Conservation (phyloP, 2,329 filamentous ascomycete genomes). For the Fusarium compactum region DNA sequence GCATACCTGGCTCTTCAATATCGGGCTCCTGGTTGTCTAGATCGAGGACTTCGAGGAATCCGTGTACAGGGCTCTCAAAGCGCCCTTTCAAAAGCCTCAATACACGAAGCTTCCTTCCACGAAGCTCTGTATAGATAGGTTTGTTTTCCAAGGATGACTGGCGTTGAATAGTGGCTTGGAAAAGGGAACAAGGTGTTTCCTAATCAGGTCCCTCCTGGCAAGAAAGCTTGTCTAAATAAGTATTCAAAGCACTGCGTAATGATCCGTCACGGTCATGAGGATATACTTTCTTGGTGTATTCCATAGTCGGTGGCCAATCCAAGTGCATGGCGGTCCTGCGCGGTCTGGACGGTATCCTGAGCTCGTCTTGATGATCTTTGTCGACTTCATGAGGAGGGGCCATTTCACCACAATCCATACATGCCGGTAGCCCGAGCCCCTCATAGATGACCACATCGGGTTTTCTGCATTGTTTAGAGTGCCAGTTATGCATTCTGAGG, state of each 20-base stretch:
- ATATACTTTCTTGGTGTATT: neutral
- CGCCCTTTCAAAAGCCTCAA: neutral
- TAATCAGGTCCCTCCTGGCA: rapidly evolving
- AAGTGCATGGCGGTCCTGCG: neutral
- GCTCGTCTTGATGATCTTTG: neutral
- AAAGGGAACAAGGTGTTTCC: rapidly evolving
- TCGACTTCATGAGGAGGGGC: neutral
- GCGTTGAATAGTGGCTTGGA: rapidly evolving
- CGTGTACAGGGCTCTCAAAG: neutral
- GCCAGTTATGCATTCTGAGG: neutral
- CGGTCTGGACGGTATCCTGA: neutral
- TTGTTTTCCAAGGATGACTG: neutral
- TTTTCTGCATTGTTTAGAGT: neutral
- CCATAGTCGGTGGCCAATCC: neutral
- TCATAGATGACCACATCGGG: neutral
- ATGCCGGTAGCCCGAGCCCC: neutral
- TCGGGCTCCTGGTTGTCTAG: rapidly evolving
- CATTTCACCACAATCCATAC: neutral
- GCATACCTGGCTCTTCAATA: neutral
- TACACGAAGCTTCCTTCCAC: neutral
- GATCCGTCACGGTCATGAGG: neutral
- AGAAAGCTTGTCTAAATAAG: neutral
- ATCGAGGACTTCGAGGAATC: neutral
- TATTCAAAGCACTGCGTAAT: neutral
- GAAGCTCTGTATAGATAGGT: neutral